Conservation (phyloP, 2,329 filamentous ascomycete genomes). For the Aspergillus awamori region DNA sequence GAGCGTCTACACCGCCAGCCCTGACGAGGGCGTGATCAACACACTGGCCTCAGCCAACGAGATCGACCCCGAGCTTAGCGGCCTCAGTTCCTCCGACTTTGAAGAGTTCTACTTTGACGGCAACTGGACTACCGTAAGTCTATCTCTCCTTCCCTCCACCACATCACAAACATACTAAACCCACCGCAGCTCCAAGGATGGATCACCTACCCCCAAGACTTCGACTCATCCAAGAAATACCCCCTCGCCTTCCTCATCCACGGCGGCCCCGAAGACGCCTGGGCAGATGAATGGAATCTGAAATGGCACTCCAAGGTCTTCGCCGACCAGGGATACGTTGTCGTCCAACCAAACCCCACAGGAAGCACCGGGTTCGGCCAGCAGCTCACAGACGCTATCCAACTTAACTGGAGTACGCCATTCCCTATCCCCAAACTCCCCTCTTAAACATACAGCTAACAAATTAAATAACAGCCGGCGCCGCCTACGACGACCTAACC, state of each 20-base stretch:
- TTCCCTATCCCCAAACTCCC: no score
- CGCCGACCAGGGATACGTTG: constrained; percentile 84
- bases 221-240: constrained; percentile 71
- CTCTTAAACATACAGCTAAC: not conserved
- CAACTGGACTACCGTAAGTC: constrained; percentile 39
- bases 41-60: constrained; percentile 42
- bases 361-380: constrained; percentile 83
- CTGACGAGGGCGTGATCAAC: constrained; percentile 29
- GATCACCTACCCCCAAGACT: constrained; percentile 55
- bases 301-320: constrained; percentile 86
- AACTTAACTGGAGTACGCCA: constrained; percentile 70
- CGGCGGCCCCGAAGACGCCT: constrained; percentile 78
- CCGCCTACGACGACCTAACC: constrained; percentile 79
- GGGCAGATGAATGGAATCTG: constrained; percentile 75
- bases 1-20: constrained; percentile 38
- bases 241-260: constrained; percentile 80
- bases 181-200: constrained; percentile 40
- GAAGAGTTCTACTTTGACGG: constrained; percentile 44
- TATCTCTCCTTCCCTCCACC: not conserved
- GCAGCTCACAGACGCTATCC: constrained; percentile 74
- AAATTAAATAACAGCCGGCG: constrained; percentile 26
- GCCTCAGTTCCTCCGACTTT: constrained; percentile 38
- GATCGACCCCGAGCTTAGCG: constrained; percentile 42
- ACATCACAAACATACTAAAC: constrained; percentile 10
- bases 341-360: constrained; percentile 79